Evolutionary conservation across 306 rosid species (phyloP), one percentile per base, ranked within the genome.

Genomic region (Phaseolus lunatus): DNA sequence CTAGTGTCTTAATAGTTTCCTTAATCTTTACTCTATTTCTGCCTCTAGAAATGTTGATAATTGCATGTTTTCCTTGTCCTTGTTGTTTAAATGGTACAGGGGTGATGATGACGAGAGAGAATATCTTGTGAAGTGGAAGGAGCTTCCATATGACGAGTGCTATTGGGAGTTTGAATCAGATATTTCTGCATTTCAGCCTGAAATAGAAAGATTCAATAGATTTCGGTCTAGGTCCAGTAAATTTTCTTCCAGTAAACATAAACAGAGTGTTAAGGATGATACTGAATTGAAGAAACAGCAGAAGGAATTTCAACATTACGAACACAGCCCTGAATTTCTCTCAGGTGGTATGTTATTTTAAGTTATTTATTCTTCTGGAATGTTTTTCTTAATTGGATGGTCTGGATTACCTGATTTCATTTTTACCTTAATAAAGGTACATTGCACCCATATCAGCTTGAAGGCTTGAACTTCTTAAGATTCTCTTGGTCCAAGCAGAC

Each of bases 401-500:
- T 78, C 29, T 12, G 27, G 81, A 78, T 82, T 44, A 22, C 39
- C 37, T 86, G 74, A 67, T 58, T 83, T 66, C 9, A 37, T 83
- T 78, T 85, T 54, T 63, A 75, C 35, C 79, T 79, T 72, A 79
- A 54, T 85, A 78, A 83, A 95, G 99, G 99, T 80, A 65, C 88
- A 26, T 85, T 95, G 45, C 99, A 95, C 81, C 99, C 99, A 54
- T 95, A 95, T 77, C 99, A 95, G 90, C 99, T 95, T 78, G 99
- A 95, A 85, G 99, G 99, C 76, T 85, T 95, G 90, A 95, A 95
- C 87, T 95, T 95, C 87, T 83, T 95, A 71, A 93, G 98, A 48
- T 95, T 85, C 80, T 92, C 99, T 80, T 95, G 99, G 99, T 95
- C 97, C 87, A 95, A 95, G 86, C 97, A 92, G 83, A 95, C 97